These are phyloP conservation scores for Cornus kousa DNA, from an alignment of 148 eudicot species.

Conservation along the genomic window DNA sequence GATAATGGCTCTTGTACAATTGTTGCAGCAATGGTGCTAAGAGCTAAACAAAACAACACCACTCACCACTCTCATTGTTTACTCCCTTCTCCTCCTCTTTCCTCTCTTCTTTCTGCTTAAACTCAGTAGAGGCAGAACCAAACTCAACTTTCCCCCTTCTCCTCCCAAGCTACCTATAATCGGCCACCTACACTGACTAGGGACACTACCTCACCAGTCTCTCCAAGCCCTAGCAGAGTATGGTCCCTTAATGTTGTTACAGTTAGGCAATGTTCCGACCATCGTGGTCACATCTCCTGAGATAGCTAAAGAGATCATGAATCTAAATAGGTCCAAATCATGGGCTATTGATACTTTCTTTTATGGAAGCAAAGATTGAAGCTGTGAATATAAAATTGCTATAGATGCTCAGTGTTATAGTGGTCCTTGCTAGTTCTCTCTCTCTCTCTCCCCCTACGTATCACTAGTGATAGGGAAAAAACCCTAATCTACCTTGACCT, in stretches of 20 bases:
- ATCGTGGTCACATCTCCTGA: background rate
- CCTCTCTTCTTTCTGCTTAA: background rate
- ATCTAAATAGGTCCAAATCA: background rate
- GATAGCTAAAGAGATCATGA: background rate
- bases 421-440: too few species aligned
- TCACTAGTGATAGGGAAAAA: too few species aligned
- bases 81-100: background rate
- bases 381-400: too few species aligned
- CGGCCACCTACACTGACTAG: background rate
- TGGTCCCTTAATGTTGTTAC: background rate
- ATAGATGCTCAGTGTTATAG: too few species aligned
- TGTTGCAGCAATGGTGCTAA: too few species aligned
- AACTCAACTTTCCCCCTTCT: too few species aligned
- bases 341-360: background rate
- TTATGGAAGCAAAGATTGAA: background rate
- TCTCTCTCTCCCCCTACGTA: too few species aligned
- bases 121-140: background rate
- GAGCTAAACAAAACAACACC: background rate
- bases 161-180: constrained; percentile 12
- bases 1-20: too few species aligned
- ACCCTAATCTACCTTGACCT: too few species aligned
- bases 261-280: background rate
- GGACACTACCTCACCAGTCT: constrained; percentile 2
- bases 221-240: background rate
- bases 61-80: background rate